phyloP scores from a whole-genome alignment of 352 stramenopile species.

The Phytopythium kandeliae region DNA sequence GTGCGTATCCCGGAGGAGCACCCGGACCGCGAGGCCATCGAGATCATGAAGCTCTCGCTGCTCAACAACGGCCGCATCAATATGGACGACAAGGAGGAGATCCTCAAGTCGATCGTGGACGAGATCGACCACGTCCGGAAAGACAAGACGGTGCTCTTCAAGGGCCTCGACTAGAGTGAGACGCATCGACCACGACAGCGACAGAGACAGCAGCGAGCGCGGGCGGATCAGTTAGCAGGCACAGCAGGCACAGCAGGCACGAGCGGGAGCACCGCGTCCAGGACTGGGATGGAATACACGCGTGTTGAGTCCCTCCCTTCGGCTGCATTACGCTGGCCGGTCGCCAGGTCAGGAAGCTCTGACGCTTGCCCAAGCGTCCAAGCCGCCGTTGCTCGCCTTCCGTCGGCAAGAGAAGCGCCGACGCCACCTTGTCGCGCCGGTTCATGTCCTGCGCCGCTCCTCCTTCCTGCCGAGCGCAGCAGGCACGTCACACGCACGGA shows the following conservation, averaged over 20 bases:
- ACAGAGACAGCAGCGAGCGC: neutral
- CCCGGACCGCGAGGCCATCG: conserved; percentile 72
- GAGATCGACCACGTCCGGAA: conserved; percentile 78
- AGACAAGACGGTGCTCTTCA: conserved; percentile 84
- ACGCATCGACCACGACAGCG: neutral
- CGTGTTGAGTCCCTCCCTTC: too few species aligned
- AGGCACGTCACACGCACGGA: too few species aligned
- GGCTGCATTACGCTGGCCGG: too few species aligned
- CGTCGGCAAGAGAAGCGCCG: too few species aligned
- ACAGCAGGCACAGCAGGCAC: neutral
- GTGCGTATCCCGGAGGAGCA: conserved; percentile 60
- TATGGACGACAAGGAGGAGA: conserved; percentile 88
- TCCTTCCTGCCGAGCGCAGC: too few species aligned
- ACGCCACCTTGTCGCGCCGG: too few species aligned
- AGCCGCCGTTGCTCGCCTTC: too few species aligned
- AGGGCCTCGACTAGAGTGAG: conserved; percentile 46
- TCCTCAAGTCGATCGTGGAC: conserved; percentile 75
- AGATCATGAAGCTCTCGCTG: conserved; percentile 88
- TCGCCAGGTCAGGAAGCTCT: too few species aligned
- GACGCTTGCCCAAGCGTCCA: too few species aligned
- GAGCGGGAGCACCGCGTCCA: neutral
- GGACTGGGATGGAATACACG: too few species aligned
- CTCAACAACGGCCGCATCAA: conserved; percentile 85
- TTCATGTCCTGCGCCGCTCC: too few species aligned
- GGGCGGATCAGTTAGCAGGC: neutral